These are phyloP conservation scores for Pleurotus giganteus DNA, from an alignment of 768 basidiomycete genomes.

Conservation along the genomic window DNA sequence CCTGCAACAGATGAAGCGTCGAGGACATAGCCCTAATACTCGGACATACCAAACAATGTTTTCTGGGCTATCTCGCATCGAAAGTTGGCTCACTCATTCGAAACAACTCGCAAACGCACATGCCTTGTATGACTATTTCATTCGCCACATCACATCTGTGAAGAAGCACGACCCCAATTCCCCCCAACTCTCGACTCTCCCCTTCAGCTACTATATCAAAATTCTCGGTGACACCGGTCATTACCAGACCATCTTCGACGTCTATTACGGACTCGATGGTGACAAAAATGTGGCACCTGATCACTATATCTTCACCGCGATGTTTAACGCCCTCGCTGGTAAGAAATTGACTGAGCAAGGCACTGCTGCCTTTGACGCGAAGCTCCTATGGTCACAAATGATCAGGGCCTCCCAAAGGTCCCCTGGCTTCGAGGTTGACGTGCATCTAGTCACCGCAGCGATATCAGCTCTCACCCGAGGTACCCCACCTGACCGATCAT, in stretches of 20 bases:
- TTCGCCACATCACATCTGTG: conserved; percentile 46
- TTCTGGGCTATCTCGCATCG: conserved; percentile 57
- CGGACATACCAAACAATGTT: conserved; percentile 73
- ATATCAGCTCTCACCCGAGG: conserved; percentile 59
- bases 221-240: conserved; percentile 60
- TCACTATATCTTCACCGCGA: conserved; percentile 58
- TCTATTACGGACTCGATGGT: conserved; percentile 67
- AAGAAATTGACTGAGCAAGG: conserved; percentile 20
- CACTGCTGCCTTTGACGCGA: conserved; percentile 60
- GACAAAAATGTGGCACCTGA: conserved; percentile 63
- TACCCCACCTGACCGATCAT: conserved; percentile 53
- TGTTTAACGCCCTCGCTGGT: conserved; percentile 53
- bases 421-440: conserved; percentile 49
- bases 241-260: conserved; percentile 70
- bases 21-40: conserved; percentile 68
- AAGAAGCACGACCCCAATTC: conserved; percentile 46
- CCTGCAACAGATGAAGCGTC: conserved; percentile 71
- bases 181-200: conserved; percentile 44
- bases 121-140: conserved; percentile 57
- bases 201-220: conserved; percentile 61
- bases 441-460: conserved; percentile 47
- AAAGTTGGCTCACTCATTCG: conserved; percentile 54
- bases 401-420: conserved; percentile 47
- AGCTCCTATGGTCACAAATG: conserved; percentile 68
- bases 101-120: conserved; percentile 65